Base-by-base conservation (phyloP, 192 early-diverging fungal species). In the Backusella luteola region DNA sequence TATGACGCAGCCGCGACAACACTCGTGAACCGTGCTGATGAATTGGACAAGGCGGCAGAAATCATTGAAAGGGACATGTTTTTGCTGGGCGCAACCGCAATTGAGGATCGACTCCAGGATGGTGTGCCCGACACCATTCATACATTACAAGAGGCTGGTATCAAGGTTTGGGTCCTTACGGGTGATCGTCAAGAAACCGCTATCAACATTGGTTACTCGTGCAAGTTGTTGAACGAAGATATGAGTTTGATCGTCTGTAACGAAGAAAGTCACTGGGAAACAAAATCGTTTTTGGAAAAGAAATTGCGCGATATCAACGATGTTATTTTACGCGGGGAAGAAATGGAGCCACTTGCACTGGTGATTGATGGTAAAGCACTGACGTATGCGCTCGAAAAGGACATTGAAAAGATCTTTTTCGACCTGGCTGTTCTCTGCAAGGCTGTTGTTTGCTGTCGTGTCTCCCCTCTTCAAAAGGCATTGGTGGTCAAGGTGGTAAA, bases 151-250 rank as follows among this genome's bases (percentile, higher is more conserved):
- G 91, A 93, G 76, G 98, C 96, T 0, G 96, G 95, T 11, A 97
- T 99, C 84, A 96, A 96, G 76, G 91, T 97, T 42, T 98, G 97
- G 97, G 96, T 99, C 8, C 84, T 99, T 77, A 99, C 98, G 5
- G 98, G 98, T 68, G 98, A 99, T 85, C 82, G 96, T 42, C 97
- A 98, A 81, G 98, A 99, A 83, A 99, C 98, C 5, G 98, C 98
- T 35, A 98, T 99, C 87, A 98, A 99, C 81, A 98, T 99, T 83
- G 98, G 96, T 15, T 97, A 96, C 77, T 94, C 93, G 42, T 98
- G 96, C 85, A 97, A 98, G 83, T 86, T 99, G 34, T 91, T 99
- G 73, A 94, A 95, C 42, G 97, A 98, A 77, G 97, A 97, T 74
- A 98, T 98, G 95, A 92, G 92, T 53, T 84, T 99, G 26, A 94